Base-by-base conservation (phyloP, 805 yeast species). In the Cyberlindnera euphorbiae region DNA sequence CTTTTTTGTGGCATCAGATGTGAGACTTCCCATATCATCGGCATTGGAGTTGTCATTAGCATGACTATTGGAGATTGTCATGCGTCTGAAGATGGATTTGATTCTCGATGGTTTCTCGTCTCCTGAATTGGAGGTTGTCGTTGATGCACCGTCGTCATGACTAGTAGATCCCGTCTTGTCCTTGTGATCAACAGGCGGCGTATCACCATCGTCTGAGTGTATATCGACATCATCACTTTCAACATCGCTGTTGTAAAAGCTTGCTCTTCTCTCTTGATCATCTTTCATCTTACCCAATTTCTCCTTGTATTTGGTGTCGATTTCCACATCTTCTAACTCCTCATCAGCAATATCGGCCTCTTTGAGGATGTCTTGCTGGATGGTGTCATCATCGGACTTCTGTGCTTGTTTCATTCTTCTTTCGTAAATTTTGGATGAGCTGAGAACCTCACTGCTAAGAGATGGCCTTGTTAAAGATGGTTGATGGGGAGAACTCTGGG, bases 391-490 rank as follows among this genome's bases (percentile, higher is more conserved):
- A 5, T 17, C 16, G n/a, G 36, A 39, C 17, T 48, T 41, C 6
- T 40, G 39, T 10, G 43, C 35, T 28, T 46, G 49, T 11, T 39
- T 41, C 38, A 42, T 45, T 32, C 52, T 43, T 30, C 58, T 38
- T 18, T 49, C 50, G 21, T 36, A 51, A 18, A 52, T 42, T 34
- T 38, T 49, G 2, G 58, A 49, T 0, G 47, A 37, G 22, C 22
- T 19, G 9, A 19, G 22, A 19, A 9, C 22, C 9, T 19, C 9
- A 9, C 9, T 19, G 9, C 9, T 9, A 7, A 19, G 9, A 1
- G 41, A 33, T 7, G 44, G 23, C 14, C 44, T 36, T 26, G 23
- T 16, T 16, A 30, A 11, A 7, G 35, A n/a, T 8, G 19, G 4
- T 10, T 41, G 30, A 10, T 27, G 26, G 7, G 30, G 9, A 8